phyloP scores from a whole-genome alignment of 768 basidiomycete genomes.

The Pleurotus cornucopiae region DNA sequence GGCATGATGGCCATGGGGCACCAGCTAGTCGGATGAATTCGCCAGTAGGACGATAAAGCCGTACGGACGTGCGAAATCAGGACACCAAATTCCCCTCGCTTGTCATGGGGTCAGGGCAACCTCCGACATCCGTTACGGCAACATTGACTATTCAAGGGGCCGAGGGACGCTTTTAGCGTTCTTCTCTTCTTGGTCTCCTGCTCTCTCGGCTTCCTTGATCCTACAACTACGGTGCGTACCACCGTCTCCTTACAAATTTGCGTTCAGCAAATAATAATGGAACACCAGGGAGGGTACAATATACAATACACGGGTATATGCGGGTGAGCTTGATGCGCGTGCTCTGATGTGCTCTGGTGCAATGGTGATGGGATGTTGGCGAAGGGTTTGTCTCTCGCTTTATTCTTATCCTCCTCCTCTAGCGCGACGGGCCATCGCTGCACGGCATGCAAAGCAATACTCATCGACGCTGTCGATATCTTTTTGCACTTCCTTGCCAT shows the following conservation, averaged over 20 bases:
- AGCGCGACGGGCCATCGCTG: slow-evolving; percentile 35
- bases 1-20: neutral
- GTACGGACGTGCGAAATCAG: neutral
- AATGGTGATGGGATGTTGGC: neutral
- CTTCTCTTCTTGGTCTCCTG: neutral
- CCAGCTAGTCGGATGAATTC: neutral
- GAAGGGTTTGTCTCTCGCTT: neutral
- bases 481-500: slow-evolving; percentile 62
- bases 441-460: slow-evolving; percentile 65
- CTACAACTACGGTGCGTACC: neutral
- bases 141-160: neutral
- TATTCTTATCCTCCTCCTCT: slow-evolving; percentile 11
- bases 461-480: slow-evolving; percentile 70
- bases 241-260: neutral
- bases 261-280: neutral
- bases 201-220: neutral
- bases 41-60: neutral
- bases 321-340: neutral
- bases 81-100: neutral
- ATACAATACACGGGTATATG: slow-evolving; percentile 7
- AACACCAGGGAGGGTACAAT: no score
- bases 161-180: neutral
- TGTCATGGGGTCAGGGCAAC: slow-evolving; percentile 5
- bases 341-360: neutral
- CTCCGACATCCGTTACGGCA: slow-evolving; percentile 3